Conservation (phyloP, 2,329 filamentous ascomycete species). For the Geosmithia putterillii region DNA sequence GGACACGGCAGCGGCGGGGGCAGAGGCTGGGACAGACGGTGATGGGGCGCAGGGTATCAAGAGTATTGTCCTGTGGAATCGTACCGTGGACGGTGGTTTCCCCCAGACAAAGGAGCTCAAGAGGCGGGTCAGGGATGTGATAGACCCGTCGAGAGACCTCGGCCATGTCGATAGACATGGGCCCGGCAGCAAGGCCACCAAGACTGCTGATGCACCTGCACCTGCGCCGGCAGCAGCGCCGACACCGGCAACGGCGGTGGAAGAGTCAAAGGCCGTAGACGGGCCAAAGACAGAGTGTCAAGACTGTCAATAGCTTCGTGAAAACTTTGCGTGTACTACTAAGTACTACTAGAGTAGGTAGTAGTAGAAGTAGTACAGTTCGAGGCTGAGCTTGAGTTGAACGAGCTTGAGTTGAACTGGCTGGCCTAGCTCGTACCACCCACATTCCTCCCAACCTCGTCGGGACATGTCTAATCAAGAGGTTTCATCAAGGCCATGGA, state of each 20-base stretch:
- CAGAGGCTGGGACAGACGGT: slow-evolving; percentile 4
- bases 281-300: slow-evolving; percentile 3
- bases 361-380: no score
- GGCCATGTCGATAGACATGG: slow-evolving; percentile 62
- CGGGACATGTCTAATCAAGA: no score
- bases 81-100: slow-evolving; percentile 78
- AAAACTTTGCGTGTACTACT: slow-evolving; percentile 2
- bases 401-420: no score
- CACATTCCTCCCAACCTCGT: no score
- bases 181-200: slow-evolving; percentile 1
- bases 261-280: no score
- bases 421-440: no score
- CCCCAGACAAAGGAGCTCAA: slow-evolving; percentile 91
- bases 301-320: background rate
- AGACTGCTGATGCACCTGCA: background rate
- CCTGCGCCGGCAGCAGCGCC: slow-evolving; percentile 1
- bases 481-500: no score
- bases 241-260: slow-evolving; percentile 1
- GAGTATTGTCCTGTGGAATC: slow-evolving; percentile 68
- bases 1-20: slow-evolving; percentile 7
- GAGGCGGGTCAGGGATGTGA: slow-evolving; percentile 66
- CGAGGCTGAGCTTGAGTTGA: no score
- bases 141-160: slow-evolving; percentile 65
- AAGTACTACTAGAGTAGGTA: no score
- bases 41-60: slow-evolving; percentile 8